These are phyloP conservation scores for Scutellaria barbata DNA, from an alignment of 257 asterid species.

Conservation along the genomic window DNA sequence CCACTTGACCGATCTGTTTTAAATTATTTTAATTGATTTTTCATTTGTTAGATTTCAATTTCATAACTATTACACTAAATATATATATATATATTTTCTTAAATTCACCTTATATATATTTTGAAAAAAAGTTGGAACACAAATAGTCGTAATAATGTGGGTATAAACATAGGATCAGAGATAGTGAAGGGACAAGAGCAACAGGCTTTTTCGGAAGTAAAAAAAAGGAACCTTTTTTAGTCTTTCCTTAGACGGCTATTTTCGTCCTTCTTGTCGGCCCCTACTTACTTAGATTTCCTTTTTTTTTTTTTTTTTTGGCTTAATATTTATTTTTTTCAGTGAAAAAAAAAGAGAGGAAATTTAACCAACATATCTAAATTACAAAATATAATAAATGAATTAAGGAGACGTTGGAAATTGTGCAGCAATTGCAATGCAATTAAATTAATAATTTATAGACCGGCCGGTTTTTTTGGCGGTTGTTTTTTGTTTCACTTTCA, in stretches of 20 bases:
- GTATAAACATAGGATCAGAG: neutral
- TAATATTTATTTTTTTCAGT: neutral
- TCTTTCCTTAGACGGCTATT: conserved; percentile 29
- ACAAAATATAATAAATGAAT: neutral
- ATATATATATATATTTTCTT: too few species aligned
- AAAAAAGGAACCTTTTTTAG: neutral
- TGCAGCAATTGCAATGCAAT: neutral
- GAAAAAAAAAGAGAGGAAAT: neutral
- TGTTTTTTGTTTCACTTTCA: too few species aligned
- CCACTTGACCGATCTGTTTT: too few species aligned
- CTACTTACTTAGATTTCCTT: neutral
- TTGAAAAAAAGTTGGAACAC: too few species aligned
- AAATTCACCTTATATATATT: too few species aligned
- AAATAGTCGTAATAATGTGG: too few species aligned
- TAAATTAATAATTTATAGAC: too few species aligned
- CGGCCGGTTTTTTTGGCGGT: too few species aligned
- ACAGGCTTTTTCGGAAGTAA: conserved; percentile 27
- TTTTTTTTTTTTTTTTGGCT: neutral
- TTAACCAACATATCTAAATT: neutral
- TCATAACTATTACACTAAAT: too few species aligned
- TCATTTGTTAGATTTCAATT: too few species aligned
- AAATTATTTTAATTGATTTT: too few species aligned
- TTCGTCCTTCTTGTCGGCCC: conserved; percentile 39
- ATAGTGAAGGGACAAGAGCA: conserved; percentile 12
- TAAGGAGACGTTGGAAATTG: neutral